Conservation (phyloP, 2,329 filamentous ascomycete genomes). For the Paracorniculantispora psalliotae region DNA sequence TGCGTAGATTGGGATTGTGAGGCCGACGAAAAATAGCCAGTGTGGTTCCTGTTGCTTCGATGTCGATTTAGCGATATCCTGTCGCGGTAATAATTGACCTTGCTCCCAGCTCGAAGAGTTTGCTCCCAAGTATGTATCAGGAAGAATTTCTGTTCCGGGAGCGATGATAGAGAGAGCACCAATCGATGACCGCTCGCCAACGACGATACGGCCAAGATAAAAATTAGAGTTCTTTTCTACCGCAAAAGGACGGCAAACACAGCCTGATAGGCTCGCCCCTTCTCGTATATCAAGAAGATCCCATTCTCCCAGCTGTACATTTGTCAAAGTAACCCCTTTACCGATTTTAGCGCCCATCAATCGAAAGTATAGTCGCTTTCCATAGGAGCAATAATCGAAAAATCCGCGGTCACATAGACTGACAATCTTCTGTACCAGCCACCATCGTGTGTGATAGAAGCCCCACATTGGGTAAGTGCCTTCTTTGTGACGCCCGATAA, state of each 20-base stretch:
- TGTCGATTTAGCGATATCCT: constrained; percentile 13
- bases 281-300: constrained; percentile 52
- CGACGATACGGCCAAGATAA: constrained; percentile 47
- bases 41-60: constrained; percentile 33
- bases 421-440: constrained; percentile 51
- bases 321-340: constrained; percentile 42
- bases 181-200: constrained; percentile 43
- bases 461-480: constrained; percentile 58
- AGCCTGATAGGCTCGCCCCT: constrained; percentile 41
- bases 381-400: constrained; percentile 36
- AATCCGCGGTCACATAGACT: constrained; percentile 43
- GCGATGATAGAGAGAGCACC: constrained; percentile 46
- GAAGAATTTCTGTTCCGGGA: constrained; percentile 43
- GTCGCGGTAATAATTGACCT: constrained; percentile 42
- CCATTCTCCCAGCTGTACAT: constrained; percentile 47
- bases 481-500: constrained; percentile 48
- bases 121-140: constrained; percentile 47
- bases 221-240: constrained; percentile 54
- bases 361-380: constrained; percentile 41
- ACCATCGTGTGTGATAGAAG: constrained; percentile 53
- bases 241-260: constrained; percentile 47
- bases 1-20: constrained; percentile 25
- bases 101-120: constrained; percentile 55
- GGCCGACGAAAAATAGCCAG: constrained; percentile 37
- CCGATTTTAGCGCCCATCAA: constrained; percentile 51